These are phyloP conservation scores for Corylus avellana DNA, from an alignment of 306 rosid species.

Conservation along the genomic window DNA sequence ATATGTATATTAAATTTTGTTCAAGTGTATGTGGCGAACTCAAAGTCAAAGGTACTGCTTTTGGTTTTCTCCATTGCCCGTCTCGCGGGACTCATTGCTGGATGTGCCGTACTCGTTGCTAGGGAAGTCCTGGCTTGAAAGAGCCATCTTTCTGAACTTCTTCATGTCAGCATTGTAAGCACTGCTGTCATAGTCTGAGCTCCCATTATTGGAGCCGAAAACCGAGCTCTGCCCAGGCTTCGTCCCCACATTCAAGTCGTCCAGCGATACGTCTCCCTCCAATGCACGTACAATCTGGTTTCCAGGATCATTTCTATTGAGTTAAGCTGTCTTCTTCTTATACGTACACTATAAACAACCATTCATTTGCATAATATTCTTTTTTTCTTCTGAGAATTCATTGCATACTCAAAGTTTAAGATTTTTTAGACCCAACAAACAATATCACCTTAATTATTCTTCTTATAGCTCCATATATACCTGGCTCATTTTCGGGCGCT, in stretches of 20 bases:
- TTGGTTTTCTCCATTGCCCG: slow-evolving; percentile 12
- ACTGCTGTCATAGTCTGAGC: slow-evolving; percentile 58
- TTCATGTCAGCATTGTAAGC: slow-evolving; percentile 63
- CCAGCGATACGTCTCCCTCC: slow-evolving; percentile 73
- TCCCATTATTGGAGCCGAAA: slow-evolving; percentile 25
- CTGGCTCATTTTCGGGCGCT: slow-evolving; percentile 92
- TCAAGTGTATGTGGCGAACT: no score
- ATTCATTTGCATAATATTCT: not conserved
- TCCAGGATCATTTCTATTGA: not conserved
- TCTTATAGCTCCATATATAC: slow-evolving; percentile 23
- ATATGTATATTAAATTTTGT: not conserved
- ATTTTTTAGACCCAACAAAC: no score
- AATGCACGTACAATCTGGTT: slow-evolving; percentile 66
- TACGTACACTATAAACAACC: no score
- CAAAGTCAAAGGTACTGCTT: not conserved
- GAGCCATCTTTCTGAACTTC: slow-evolving; percentile 57
- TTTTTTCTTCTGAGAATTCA: no score
- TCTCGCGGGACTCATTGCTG: slow-evolving; percentile 50
- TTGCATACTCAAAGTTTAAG: no score
- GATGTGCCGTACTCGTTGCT: slow-evolving; percentile 49
- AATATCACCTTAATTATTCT: no score
- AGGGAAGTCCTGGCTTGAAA: slow-evolving; percentile 49
- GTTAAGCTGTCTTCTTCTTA: not conserved
- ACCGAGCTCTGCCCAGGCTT: slow-evolving; percentile 30
- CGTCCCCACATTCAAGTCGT: slow-evolving; percentile 62